Conservation (phyloP, 441 rosid species). For the Adansonia grandidieri region DNA sequence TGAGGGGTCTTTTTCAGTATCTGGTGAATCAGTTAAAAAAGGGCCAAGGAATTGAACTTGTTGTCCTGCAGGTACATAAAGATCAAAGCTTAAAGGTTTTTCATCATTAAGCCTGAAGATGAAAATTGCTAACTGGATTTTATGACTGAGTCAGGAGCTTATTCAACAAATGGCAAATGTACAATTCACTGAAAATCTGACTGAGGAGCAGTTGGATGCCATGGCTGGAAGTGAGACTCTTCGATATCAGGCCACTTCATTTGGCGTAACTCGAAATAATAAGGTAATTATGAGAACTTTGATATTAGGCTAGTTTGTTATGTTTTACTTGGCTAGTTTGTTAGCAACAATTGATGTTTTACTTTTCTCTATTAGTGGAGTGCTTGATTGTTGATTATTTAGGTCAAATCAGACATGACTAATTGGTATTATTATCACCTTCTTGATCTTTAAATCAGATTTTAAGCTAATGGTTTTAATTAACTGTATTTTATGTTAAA, state of each 20-base stretch:
- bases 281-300: slow-evolving; percentile 56
- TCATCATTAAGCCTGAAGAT: slow-evolving; percentile 21
- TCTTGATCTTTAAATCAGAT: background rate
- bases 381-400: background rate
- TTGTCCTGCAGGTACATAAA: slow-evolving; percentile 82
- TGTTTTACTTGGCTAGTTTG: slow-evolving; percentile 15
- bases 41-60: slow-evolving; percentile 98
- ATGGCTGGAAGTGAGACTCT: slow-evolving; percentile 99
- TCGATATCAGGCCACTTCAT: slow-evolving; percentile 97
- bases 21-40: slow-evolving; percentile 96
- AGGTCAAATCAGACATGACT: background rate
- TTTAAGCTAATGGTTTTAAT: background rate
- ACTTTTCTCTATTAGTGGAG: background rate
- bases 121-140: slow-evolving; percentile 34
- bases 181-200: slow-evolving; percentile 96
- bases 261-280: slow-evolving; percentile 91
- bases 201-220: slow-evolving; percentile 99
- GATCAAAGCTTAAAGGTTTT: slow-evolving; percentile 29
- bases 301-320: slow-evolving; percentile 16
- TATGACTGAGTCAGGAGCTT: slow-evolving; percentile 75
- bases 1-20: slow-evolving; percentile 98
- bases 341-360: background rate
- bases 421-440: background rate
- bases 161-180: slow-evolving; percentile 99
- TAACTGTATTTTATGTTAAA: background rate